Base-by-base conservation (phyloP, 768 basidiomycete species). In the Russula vinacea region DNA sequence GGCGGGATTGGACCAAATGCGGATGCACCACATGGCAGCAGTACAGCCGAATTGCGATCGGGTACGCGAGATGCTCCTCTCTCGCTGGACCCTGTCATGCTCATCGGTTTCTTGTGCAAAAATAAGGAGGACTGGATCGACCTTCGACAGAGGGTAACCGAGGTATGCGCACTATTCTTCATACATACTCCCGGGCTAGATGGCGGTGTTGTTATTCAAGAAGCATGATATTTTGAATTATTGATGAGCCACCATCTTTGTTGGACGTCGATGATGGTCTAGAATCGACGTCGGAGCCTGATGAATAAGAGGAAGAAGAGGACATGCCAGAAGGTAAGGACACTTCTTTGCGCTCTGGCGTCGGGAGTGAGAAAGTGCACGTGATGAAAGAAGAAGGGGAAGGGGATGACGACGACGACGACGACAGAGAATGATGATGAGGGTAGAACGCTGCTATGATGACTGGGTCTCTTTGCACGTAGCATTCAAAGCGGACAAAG, bases 71-170 rank as follows among this genome's bases (percentile, higher is more conserved):
- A 96, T 98, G 91, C 89, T 89, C 0, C 75, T 98, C 40, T 84
- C 85, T 45, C 90, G 89, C 78, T 99, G 60, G 97, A 98, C 74
- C 97, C 96, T 26, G 97, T 94, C 70, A 98, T 99, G 97, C 78
- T 99, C 9, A 82, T 98, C 64, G 95, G 95, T 13, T 98, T 99
- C 73, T 72, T 98, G 68, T 88, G 89, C 73, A 84, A 83, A 70
- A 85, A 91, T 71, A 89, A 92, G 75, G 78, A 72, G 19, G 96
- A 98, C 59, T 98, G 93, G 90, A 5, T 29, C 29, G 29, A 98
- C 75, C 83, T 98, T 60, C 80, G 85, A 67, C 77, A 74, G 62
- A 79, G 92, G 56, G 86, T 92, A 40, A 79, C 29, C 29, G 29
- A 29, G 29, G 29, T 29, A 29, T 29, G 29, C 5, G 22, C 10